Evolutionary conservation across 148 eudicot genomes (phyloP), one percentile per base, ranked within the genome.

Genomic region (Camellia lanceoleosa): DNA sequence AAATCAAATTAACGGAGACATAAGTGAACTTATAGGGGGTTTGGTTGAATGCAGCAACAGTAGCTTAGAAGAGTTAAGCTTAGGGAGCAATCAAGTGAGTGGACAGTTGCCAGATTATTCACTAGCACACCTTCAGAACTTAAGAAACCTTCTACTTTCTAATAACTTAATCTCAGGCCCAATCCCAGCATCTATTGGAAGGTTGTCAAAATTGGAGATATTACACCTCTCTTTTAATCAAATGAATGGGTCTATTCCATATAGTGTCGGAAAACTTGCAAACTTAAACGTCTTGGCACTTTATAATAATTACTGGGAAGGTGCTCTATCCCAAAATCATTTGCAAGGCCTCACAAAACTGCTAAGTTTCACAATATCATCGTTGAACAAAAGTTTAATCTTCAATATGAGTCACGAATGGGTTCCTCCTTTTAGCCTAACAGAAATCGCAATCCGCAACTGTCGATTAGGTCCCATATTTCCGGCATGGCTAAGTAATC

Each of bases 401-500:
- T 77, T 77, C 15, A 42, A 47, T 51, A 42, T 77, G 79, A 30
- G 59, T 3, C 67, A 65, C 0, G 65, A 77, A 47, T 77, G 79
- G 79, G 20, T 77, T 65, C 79, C 79, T 20, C 79, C 60, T 16
- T 77, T 77, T 52, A 30, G 38, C 18, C 49, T 77, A 23, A 5
- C 5, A 16, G 15, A 30, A 1, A 51, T 77, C 56, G 1, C 14
- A 52, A 65, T 77, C 15, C 65, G 47, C 14, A 38, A 65, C 47
- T 65, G 47, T 30, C 42, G 3, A 18, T 49, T 77, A 11, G 69
- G 79, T 30, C 78, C 77, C 8, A 9, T 12, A 19, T 71, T 85
- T 74, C 80, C 85, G 5, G 56, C 60, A 3, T 85, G 87, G 87
- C 69, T 82, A 14, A 38, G 23, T 59, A 79, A 79, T 4, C 85